Evolutionary conservation across 106 monocot species (phyloP).

Genomic region (Dendrobium catenatum): DNA sequence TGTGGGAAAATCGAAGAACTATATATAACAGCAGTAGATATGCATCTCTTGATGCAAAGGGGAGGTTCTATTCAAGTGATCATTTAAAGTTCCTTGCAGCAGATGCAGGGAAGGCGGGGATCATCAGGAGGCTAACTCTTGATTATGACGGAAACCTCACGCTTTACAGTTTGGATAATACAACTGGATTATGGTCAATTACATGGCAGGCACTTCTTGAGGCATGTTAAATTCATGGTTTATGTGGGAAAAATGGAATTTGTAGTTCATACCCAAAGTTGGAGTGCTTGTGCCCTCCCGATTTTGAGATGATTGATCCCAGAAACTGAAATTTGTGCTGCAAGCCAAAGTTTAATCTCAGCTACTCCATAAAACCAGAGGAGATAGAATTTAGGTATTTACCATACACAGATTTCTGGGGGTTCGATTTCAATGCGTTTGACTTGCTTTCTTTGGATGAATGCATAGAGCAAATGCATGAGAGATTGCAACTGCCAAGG

Average conservation of each 20-base stretch:
- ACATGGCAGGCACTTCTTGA: conserved; percentile 30
- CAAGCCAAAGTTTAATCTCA: conserved; percentile 21
- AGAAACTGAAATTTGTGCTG: conserved; percentile 59
- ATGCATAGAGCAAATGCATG: conserved; percentile 35
- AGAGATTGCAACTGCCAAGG: conserved; percentile 31
- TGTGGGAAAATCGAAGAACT: conserved; percentile 25
- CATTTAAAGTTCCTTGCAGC: conserved; percentile 19
- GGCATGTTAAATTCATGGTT: conserved; percentile 30
- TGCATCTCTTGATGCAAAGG: conserved; percentile 26
- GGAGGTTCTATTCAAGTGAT: conserved; percentile 28
- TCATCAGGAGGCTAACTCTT: conserved; percentile 37
- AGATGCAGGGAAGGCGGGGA: conserved; percentile 15
- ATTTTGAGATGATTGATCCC: conserved; percentile 29
- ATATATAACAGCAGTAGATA: conserved; percentile 44
- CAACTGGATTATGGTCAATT: conserved; percentile 23
- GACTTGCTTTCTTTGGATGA: background rate
- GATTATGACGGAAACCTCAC: conserved; percentile 64
- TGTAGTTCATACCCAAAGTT: conserved; percentile 19
- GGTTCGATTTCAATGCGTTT: conserved; percentile 32
- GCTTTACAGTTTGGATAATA: conserved; percentile 41
- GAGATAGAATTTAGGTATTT: conserved; percentile 21
- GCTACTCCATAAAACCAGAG: conserved; percentile 1
- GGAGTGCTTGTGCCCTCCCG: conserved; percentile 39
- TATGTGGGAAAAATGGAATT: conserved; percentile 56
- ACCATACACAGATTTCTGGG: conserved; percentile 40